These are phyloP conservation scores for Xanthoceras sorbifolium DNA, from an alignment of 345 rosid genomes.

Conservation along the genomic window DNA sequence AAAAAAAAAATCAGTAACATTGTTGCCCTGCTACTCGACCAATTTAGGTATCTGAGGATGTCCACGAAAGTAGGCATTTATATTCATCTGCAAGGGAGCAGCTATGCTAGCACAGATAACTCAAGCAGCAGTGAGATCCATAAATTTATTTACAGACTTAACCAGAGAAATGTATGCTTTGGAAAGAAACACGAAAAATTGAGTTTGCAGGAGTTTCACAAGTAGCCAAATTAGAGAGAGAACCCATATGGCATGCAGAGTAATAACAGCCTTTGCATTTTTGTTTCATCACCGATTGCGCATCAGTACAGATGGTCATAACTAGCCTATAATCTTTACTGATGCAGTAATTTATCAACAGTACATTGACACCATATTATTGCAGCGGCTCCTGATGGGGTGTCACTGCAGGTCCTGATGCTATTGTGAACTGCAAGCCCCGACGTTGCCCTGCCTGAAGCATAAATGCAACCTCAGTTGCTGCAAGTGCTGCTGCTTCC, in stretches of 20 bases:
- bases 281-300: conserved; percentile 2
- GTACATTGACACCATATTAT: conserved; percentile 10
- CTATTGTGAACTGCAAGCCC: conserved; percentile 73
- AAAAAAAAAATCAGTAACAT: too few species aligned
- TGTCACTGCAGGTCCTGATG: conserved; percentile 51
- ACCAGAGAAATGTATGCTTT: neutral
- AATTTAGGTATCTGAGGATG: neutral
- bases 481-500: conserved; percentile 94
- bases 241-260: conserved; percentile 12
- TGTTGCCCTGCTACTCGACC: too few species aligned
- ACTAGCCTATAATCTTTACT: conserved; percentile 7
- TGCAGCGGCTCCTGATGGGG: conserved; percentile 55
- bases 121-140: conserved; percentile 16
- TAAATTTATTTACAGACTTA: conserved; percentile 30
- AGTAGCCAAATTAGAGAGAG: conserved; percentile 6
- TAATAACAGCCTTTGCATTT: conserved; percentile 7
- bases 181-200: neutral
- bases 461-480: conserved; percentile 91
- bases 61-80: conserved; percentile 1
- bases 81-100: neutral
- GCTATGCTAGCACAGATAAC: conserved; percentile 4
- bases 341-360: neutral
- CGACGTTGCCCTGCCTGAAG: conserved; percentile 73
- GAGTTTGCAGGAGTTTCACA: neutral
- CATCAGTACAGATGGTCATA: conserved; percentile 10